These are phyloP conservation scores for Strigomonas culicis DNA, from an alignment of 208 protist species.

Conservation along the genomic window DNA sequence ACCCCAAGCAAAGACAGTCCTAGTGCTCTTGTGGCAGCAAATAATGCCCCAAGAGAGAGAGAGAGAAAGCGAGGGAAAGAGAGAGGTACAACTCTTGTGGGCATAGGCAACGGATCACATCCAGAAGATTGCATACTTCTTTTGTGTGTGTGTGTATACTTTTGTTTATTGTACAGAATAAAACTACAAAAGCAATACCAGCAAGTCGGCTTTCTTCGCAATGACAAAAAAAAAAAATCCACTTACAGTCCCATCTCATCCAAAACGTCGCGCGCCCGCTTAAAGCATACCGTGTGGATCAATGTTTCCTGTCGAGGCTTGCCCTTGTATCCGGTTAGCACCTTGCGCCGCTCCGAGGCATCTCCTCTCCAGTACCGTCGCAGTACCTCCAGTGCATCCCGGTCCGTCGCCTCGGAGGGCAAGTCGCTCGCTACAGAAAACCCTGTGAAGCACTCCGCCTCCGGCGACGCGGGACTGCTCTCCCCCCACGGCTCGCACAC, in stretches of 20 bases:
- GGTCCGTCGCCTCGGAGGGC: conserved; percentile 49
- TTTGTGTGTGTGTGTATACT: background rate
- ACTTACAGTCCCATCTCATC: conserved; percentile 2
- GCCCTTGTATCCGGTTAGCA: conserved; percentile 31
- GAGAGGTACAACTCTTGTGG: background rate
- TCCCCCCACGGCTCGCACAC: background rate
- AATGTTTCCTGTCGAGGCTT: conserved; percentile 20
- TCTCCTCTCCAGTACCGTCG: conserved; percentile 55
- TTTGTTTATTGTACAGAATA: background rate
- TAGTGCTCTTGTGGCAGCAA: background rate
- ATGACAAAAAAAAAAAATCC: background rate
- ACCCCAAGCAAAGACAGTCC: background rate
- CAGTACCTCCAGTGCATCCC: conserved; percentile 53
- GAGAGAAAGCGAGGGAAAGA: background rate
- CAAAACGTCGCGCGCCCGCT: conserved; percentile 20
- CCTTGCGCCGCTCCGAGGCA: conserved; percentile 17
- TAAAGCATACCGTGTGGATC: conserved; percentile 35
- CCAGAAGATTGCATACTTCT: no score
- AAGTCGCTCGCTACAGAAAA: conserved; percentile 26
- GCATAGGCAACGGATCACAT: no score
- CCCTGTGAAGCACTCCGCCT: conserved; percentile 17
- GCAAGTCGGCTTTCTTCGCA: background rate
- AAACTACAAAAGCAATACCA: background rate
- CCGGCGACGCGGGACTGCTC: background rate
- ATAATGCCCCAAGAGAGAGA: background rate